Evolutionary conservation across 1,284 basidiomycete genomes (phyloP), one percentile per base, ranked within the genome.

Genomic region (Volvariella volvacea): DNA sequence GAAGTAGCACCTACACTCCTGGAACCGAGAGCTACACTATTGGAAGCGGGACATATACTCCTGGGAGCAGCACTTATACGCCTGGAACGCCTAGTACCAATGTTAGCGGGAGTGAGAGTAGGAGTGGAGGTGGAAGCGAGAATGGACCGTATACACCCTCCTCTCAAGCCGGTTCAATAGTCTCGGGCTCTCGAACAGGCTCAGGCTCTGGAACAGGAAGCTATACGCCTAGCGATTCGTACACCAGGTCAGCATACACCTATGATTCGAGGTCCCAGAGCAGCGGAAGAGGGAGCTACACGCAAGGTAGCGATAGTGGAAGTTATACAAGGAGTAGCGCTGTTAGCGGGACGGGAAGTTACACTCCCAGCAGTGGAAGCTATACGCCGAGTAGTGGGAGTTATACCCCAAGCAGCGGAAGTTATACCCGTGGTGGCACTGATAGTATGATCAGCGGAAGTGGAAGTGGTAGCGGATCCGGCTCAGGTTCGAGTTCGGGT

Each of bases 121-220:
- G 25, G 12, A 12, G 6, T 28, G 25, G 25, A 12, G 12, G 25
- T 12, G 25, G 6, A 28, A 28, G 25, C 25, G 12, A 28, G 6
- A 28, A 12, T 12, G 25, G 25, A 28, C 12, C 25, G 25, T 28
- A 63, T 1, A 65, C 67, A 2, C 59, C 66, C 8, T 60, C 60
- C n/a, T n/a, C n/a, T n/a, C n/a, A n/a, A n/a, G n/a, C n/a, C 2
- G 52, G 57, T 15, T 63, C 69, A 3, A 59, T 66, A 88, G 17
- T 75, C 78, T 4, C 70, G 84, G 20, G 73, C 76, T n/a, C n/a
- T n/a, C n/a, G n/a, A n/a, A n/a, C n/a, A n/a, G n/a, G n/a, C n/a
- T n/a, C 1, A 62, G 76, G 4, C 17, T 44, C 33, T 31, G 39
- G 30, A 39, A 40, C 45, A 37, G 57, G 58, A 2, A 58, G 53